phyloP scores from a whole-genome alignment of 1,139 yeast genomes.

The Saccharomycopsis phalli region DNA sequence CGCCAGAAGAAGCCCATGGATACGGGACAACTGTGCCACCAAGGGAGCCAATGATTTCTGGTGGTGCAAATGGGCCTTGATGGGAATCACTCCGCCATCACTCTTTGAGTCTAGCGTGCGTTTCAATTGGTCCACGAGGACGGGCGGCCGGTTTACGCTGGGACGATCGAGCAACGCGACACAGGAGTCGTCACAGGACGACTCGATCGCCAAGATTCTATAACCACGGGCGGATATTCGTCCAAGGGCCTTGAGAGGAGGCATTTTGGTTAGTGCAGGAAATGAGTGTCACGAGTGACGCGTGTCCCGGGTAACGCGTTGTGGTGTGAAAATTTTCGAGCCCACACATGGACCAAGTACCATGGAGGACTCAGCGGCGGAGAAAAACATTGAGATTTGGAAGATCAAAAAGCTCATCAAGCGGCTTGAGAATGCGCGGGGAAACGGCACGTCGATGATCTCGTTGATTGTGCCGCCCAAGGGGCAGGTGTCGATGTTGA shows the following conservation, averaged over 20 bases:
- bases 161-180: conserved; percentile 62
- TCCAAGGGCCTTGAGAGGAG: background rate
- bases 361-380: conserved; percentile 58
- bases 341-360: background rate
- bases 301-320: background rate
- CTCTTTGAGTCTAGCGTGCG: conserved; percentile 54
- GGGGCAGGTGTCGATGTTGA: conserved; percentile 81
- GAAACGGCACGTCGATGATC: conserved; percentile 98
- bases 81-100: conserved; percentile 83
- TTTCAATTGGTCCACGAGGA: conserved; percentile 51
- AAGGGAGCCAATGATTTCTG: conserved; percentile 44
- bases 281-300: background rate
- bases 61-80: conserved; percentile 77
- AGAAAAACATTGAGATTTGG: conserved; percentile 97
- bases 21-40: conserved; percentile 29
- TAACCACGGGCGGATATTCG: conserved; percentile 29
- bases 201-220: conserved; percentile 75
- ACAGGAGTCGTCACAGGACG: conserved; percentile 94
- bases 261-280: background rate
- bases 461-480: conserved; percentile 92
- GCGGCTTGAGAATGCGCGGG: conserved; percentile 82
- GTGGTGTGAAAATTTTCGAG: background rate
- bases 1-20: conserved; percentile 22
- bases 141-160: conserved; percentile 30
- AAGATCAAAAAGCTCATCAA: conserved; percentile 90